Percentiles rank a stretch among this genome's conserved stretches.
phyloP scores from a whole-genome alignment of 495 filamentous ascomycete species.

The Penicillium egyptiacum region DNA sequence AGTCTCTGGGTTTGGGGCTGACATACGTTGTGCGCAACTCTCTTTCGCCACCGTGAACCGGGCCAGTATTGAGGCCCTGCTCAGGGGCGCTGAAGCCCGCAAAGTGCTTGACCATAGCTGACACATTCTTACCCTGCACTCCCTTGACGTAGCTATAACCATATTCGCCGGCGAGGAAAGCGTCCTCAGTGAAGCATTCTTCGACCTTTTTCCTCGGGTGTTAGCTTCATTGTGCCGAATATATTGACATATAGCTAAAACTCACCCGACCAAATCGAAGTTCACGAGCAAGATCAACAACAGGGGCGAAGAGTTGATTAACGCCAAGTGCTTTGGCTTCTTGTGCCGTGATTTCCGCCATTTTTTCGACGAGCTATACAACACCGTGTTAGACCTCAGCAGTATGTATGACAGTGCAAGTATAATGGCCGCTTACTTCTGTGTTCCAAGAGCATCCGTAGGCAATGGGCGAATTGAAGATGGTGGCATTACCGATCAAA shows the following conservation, averaged over 20 bases:
- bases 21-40: slow-evolving; percentile 62
- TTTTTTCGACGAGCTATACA: slow-evolving; percentile 53
- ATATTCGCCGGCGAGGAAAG: slow-evolving; percentile 60
- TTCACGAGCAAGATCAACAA: slow-evolving; percentile 66
- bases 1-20: background rate
- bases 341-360: slow-evolving; percentile 59
- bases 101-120: slow-evolving; percentile 71
- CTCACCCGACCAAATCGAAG: slow-evolving; percentile 60
- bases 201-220: slow-evolving; percentile 47
- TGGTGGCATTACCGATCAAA: slow-evolving; percentile 66
- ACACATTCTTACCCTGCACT: slow-evolving; percentile 61
- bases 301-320: slow-evolving; percentile 68
- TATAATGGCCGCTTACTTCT: slow-evolving; percentile 23
- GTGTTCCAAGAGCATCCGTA: slow-evolving; percentile 67
- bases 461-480: slow-evolving; percentile 72
- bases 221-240: background rate
- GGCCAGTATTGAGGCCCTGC: slow-evolving; percentile 67
- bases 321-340: slow-evolving; percentile 63
- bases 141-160: slow-evolving; percentile 61
- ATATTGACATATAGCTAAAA: background rate
- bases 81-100: slow-evolving; percentile 63
- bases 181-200: slow-evolving; percentile 67
- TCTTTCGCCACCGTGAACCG: slow-evolving; percentile 66
- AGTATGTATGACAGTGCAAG: background rate
- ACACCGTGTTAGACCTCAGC: slow-evolving; percentile 3